Evolutionary conservation across 176 grass and related monocot genomes (phyloP).

Genomic region (Musa schizocarpa): DNA sequence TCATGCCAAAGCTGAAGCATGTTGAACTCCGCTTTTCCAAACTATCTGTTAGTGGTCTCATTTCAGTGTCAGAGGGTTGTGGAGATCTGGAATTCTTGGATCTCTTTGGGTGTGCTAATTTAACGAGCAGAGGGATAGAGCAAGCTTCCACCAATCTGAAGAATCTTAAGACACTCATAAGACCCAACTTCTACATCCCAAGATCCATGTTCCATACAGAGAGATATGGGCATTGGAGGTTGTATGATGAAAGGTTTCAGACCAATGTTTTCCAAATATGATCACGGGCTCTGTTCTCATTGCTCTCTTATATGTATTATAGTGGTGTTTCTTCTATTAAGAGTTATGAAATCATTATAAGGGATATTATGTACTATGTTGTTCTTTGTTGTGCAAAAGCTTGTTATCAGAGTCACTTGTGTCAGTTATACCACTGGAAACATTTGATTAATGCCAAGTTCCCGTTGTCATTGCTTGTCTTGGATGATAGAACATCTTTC

Average conservation of each 20-base stretch:
- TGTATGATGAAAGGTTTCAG: slow-evolving; percentile 90
- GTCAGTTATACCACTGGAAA: not conserved
- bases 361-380: not conserved
- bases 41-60: slow-evolving; percentile 40
- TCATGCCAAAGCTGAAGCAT: slow-evolving; percentile 80
- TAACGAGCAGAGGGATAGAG: slow-evolving; percentile 65
- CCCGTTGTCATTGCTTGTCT: too few relatives aligned
- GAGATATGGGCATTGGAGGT: slow-evolving; percentile 73
- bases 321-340: not conserved
- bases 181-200: slow-evolving; percentile 80
- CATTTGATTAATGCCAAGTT: not conserved
- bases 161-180: slow-evolving; percentile 47
- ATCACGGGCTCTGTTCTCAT: not conserved
- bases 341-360: not conserved
- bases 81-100: slow-evolving; percentile 61
- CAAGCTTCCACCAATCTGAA: slow-evolving; percentile 48
- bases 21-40: slow-evolving; percentile 81
- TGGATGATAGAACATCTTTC: not conserved
- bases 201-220: slow-evolving; percentile 62
- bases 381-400: not conserved
- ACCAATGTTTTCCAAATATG: slow-evolving; percentile 88
- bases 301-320: not conserved
- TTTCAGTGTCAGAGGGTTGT: slow-evolving; percentile 48
- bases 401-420: not conserved
- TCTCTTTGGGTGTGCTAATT: slow-evolving; percentile 63